phyloP scores from a whole-genome alignment of 1,284 basidiomycete genomes.

The Cutaneotrichosporon cavernicola region DNA sequence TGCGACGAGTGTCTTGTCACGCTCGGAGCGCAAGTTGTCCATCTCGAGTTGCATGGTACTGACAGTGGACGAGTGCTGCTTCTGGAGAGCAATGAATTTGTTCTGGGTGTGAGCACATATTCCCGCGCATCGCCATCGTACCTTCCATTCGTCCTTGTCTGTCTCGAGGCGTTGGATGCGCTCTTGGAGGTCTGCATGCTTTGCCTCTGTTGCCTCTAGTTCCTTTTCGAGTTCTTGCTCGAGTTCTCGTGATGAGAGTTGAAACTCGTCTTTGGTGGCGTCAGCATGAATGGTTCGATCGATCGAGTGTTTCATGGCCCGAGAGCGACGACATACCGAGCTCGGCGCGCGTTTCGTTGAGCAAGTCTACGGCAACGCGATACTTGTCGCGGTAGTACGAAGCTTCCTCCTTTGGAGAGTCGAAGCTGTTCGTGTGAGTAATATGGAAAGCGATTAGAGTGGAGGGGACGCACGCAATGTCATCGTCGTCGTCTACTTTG shows the following conservation, averaged over 20 bases:
- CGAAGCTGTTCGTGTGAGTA: conserved; percentile 38
- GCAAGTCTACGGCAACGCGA: conserved; percentile 77
- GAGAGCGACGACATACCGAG: conserved; percentile 54
- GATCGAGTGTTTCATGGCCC: not conserved
- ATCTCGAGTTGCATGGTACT: conserved; percentile 65
- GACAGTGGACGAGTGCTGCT: conserved; percentile 81
- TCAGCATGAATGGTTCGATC: not conserved
- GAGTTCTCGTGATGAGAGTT: conserved; percentile 83
- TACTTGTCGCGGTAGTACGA: conserved; percentile 79
- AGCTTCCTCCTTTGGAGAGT: conserved; percentile 48
- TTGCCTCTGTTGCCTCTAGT: conserved; percentile 78
- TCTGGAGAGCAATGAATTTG: conserved; percentile 86
- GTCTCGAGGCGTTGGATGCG: conserved; percentile 70
- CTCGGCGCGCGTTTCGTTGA: conserved; percentile 78
- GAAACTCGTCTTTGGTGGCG: conserved; percentile 68
- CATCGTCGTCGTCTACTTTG: conserved; percentile 34
- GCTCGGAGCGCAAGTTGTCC: conserved; percentile 71
- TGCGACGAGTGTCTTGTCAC: conserved; percentile 74
- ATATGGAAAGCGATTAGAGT: not conserved
- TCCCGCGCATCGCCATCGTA: conserved; percentile 45
- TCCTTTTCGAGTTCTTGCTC: conserved; percentile 90
- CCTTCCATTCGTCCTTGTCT: conserved; percentile 92
- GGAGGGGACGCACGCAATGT: conserved; percentile 25
- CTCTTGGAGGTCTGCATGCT: conserved; percentile 74
- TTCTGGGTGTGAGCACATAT: conserved; percentile 56